A percentile compares a stretch with the other conserved stretches of the same genome.
These are phyloP conservation scores for Volvox carteri DNA, from an alignment of 163 green algal genomes.

Conservation along the genomic window DNA sequence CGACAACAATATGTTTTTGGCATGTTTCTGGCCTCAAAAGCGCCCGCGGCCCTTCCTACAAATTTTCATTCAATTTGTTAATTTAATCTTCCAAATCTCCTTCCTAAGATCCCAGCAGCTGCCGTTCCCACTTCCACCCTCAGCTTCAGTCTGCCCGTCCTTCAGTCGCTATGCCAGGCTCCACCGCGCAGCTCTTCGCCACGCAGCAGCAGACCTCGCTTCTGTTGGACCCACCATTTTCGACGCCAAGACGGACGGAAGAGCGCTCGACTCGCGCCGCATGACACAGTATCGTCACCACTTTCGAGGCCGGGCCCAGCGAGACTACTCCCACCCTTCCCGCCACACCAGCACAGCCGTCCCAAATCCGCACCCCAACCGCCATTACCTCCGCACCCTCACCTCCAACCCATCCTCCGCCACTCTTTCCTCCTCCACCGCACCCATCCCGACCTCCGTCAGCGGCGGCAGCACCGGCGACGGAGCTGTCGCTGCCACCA, in stretches of 20 bases:
- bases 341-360: too few relatives aligned
- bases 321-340: too few relatives aligned
- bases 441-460: background rate
- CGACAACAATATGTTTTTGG: too few relatives aligned
- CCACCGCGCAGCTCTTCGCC: conserved; percentile 17
- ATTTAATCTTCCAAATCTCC: background rate
- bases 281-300: too few relatives aligned
- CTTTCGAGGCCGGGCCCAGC: too few relatives aligned
- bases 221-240: too few relatives aligned
- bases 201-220: background rate
- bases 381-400: too few relatives aligned
- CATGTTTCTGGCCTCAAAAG: too few relatives aligned
- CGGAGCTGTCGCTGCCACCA: background rate
- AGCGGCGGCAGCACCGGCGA: background rate
- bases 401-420: background rate
- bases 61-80: background rate
- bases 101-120: background rate
- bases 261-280: too few relatives aligned
- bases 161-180: conserved; percentile 24
- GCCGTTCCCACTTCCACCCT: background rate
- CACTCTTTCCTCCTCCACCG: background rate
- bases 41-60: too few relatives aligned
- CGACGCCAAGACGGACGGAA: too few relatives aligned
- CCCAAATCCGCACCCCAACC: too few relatives aligned
- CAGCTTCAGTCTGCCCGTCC: conserved; percentile 10